Conservation (phyloP, 306 rosid species). For the Cucurbita moschata region DNA sequence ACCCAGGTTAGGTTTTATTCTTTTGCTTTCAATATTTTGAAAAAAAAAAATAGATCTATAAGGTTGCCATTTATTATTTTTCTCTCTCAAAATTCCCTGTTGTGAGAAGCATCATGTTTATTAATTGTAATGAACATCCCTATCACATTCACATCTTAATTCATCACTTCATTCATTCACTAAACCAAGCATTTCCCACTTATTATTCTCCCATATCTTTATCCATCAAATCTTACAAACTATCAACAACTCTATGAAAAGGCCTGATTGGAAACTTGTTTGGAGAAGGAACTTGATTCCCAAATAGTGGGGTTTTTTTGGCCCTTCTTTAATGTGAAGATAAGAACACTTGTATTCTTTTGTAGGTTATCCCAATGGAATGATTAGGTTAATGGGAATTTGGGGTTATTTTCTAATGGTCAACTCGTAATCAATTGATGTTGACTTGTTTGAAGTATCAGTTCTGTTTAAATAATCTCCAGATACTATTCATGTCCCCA, state of each 20-base stretch:
- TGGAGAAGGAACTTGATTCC: slow-evolving; percentile 1
- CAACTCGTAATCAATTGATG: background rate
- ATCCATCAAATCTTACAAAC: background rate
- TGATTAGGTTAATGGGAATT: background rate
- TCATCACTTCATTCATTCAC: slow-evolving; percentile 15
- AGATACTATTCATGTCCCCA: background rate
- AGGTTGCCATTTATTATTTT: slow-evolving; percentile 22
- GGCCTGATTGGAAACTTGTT: background rate
- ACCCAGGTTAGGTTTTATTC: slow-evolving; percentile 6
- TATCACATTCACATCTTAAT: slow-evolving; percentile 12
- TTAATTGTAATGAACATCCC: slow-evolving; percentile 6
- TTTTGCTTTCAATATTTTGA: slow-evolving; percentile 33
- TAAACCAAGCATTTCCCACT: background rate
- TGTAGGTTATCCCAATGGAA: background rate
- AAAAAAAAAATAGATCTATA: slow-evolving; percentile 32
- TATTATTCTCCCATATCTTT: background rate
- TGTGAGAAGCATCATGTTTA: slow-evolving; percentile 4
- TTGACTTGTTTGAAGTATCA: background rate
- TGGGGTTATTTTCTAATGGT: background rate
- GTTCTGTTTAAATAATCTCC: background rate
- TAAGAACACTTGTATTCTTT: background rate
- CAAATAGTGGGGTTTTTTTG: background rate
- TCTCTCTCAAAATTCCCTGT: background rate
- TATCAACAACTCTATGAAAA: background rate
- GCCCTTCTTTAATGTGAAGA: background rate